Conservation (phyloP, 1,139 yeast species). For the Hansenula lynferdii region DNA sequence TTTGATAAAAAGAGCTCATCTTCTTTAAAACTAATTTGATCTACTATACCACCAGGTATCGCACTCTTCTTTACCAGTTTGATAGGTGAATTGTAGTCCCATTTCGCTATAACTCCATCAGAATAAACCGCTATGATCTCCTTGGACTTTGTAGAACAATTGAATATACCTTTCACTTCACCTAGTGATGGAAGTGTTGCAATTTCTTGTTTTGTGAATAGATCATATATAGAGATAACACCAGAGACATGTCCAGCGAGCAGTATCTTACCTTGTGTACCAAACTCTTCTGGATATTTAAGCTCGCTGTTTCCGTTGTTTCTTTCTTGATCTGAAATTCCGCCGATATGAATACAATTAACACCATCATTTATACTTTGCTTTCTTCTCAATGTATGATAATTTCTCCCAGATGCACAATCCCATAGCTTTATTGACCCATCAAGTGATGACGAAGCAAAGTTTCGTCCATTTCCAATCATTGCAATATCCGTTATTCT, state of each 20-base stretch:
- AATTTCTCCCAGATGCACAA: conserved; percentile 46
- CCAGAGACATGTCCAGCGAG: conserved; percentile 50
- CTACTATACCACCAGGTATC: not conserved
- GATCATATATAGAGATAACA: conserved; percentile 34
- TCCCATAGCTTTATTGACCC: conserved; percentile 64
- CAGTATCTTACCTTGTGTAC: conserved; percentile 33
- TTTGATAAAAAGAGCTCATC: not conserved
- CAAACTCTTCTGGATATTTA: conserved; percentile 29
- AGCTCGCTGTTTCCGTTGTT: not conserved
- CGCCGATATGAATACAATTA: conserved; percentile 20
- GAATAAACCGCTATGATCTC: conserved; percentile 3
- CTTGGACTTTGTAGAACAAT: conserved; percentile 8
- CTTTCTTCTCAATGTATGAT: conserved; percentile 35
- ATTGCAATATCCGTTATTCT: conserved; percentile 42
- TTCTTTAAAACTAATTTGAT: too few relatives aligned
- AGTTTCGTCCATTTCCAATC: conserved; percentile 62
- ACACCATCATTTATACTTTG: conserved; percentile 32
- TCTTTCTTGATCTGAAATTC: not conserved
- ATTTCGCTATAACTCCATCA: not conserved
- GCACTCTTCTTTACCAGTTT: not conserved
- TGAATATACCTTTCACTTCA: conserved; percentile 14
- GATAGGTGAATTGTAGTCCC: not conserved
- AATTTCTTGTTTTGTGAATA: conserved; percentile 22
- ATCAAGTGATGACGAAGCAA: conserved; percentile 47
- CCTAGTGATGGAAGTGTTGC: conserved; percentile 18